These are phyloP conservation scores for Termitomyces sp. DNA, from an alignment of 768 basidiomycete genomes.

Conservation along the genomic window DNA sequence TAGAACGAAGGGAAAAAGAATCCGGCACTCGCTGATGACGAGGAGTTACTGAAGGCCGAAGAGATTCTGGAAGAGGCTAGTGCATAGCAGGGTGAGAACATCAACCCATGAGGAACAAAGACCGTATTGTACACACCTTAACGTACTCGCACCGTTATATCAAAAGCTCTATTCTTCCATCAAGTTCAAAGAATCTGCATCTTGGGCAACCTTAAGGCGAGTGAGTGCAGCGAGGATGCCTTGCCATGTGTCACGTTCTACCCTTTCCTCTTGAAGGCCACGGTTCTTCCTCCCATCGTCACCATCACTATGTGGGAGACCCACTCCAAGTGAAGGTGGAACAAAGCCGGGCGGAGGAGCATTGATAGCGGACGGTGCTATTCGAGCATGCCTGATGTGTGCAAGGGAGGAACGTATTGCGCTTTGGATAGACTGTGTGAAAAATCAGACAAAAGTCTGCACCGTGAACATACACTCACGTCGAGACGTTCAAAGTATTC, in stretches of 20 bases:
- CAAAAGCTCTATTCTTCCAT: constrained; percentile 18
- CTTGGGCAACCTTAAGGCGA: constrained; percentile 48
- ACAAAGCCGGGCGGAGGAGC: constrained; percentile 70
- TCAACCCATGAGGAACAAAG: constrained; percentile 2
- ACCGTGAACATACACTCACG: constrained; percentile 33
- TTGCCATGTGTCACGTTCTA: constrained; percentile 75
- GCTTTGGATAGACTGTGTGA: constrained; percentile 62
- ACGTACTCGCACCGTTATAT: constrained; percentile 1
- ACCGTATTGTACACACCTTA: constrained; percentile 3
- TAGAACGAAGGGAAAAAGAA: constrained; percentile 43
- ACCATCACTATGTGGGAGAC: constrained; percentile 45
- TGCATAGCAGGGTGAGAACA: constrained; percentile 24
- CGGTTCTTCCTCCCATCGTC: constrained; percentile 37
- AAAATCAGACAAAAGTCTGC: background rate
- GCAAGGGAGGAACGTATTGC: constrained; percentile 75
- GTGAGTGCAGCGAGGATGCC: constrained; percentile 65
- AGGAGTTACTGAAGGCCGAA: constrained; percentile 53
- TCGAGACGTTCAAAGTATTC: constrained; percentile 83
- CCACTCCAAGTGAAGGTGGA: constrained; percentile 75
- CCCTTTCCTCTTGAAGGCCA: constrained; percentile 73
- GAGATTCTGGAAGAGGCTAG: constrained; percentile 49
- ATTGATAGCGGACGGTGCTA: constrained; percentile 84
- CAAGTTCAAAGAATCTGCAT: constrained; percentile 14
- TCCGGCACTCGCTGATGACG: constrained; percentile 32
- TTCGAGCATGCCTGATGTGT: constrained; percentile 75